These are phyloP conservation scores for Leccinum ochraceum DNA, from an alignment of 768 basidiomycete species.

Conservation along the genomic window DNA sequence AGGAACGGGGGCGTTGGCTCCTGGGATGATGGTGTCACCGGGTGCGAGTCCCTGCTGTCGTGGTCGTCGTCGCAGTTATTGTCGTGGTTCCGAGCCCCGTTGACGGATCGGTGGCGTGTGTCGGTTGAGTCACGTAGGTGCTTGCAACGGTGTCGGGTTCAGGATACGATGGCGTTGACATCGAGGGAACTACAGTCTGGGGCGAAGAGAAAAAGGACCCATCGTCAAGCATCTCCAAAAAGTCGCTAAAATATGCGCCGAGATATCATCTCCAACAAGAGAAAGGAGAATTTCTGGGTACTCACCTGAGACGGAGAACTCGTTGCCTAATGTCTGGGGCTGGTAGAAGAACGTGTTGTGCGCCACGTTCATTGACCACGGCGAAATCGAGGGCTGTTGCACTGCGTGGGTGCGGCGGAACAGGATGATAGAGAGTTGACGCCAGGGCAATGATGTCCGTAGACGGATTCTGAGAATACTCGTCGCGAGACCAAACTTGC, in stretches of 20 bases:
- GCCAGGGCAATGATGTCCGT: slow-evolving; percentile 4
- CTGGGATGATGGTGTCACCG: slow-evolving; percentile 23
- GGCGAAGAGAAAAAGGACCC: slow-evolving; percentile 70
- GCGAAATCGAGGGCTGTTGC: slow-evolving; percentile 35
- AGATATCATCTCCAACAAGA: not conserved
- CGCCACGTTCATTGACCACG: slow-evolving; percentile 56
- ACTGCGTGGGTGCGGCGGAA: slow-evolving; percentile 7
- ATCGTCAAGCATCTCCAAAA: slow-evolving; percentile 58
- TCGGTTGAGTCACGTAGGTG: slow-evolving; percentile 20
- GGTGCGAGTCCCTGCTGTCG: slow-evolving; percentile 24
- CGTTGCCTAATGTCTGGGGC: slow-evolving; percentile 74
- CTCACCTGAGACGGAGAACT: slow-evolving; percentile 81
- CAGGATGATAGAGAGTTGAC: no score
- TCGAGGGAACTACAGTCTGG: slow-evolving; percentile 46
- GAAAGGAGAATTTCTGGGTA: slow-evolving; percentile 13
- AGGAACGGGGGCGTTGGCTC: slow-evolving; percentile 52
- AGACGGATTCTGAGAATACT: slow-evolving; percentile 23
- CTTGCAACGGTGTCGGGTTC: slow-evolving; percentile 13
- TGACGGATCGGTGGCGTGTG: slow-evolving; percentile 21
- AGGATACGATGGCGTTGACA: slow-evolving; percentile 30
- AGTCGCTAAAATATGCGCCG: not conserved
- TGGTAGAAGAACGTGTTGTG: slow-evolving; percentile 64
- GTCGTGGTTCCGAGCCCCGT: slow-evolving; percentile 7
- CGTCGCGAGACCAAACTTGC: not conserved
- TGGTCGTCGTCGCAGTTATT: not conserved